phyloP scores from a whole-genome alignment of 1,284 basidiomycete genomes.

The Tremellales sp. region DNA sequence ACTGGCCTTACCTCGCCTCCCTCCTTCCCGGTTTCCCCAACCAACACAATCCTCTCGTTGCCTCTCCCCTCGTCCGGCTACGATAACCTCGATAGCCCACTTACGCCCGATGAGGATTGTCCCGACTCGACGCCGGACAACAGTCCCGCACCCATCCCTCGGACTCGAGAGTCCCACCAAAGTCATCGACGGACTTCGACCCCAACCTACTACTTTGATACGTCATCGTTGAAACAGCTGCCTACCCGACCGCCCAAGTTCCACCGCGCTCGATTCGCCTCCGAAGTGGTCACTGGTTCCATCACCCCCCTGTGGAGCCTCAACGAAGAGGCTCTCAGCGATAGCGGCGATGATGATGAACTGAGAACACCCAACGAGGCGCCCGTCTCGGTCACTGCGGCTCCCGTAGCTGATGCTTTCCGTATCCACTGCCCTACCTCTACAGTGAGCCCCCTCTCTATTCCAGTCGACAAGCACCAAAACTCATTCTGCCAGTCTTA shows the following conservation, averaged over 20 bases:
- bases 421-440: too few species aligned
- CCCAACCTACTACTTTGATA: constrained; percentile 1
- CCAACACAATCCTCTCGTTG: constrained; percentile 8
- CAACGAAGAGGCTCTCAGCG: constrained; percentile 4
- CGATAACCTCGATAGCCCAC: too few species aligned
- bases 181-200: constrained; percentile 4
- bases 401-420: too few species aligned
- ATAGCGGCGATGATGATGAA: constrained; percentile 11
- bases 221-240: neutral
- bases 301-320: constrained; percentile 28
- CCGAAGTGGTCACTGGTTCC: constrained; percentile 13
- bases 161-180: neutral
- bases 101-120: too few species aligned
- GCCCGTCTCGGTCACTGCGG: too few species aligned
- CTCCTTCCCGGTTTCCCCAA: constrained; percentile 6
- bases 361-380: too few species aligned
- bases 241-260: neutral
- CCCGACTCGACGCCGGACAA: too few species aligned
- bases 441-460: too few species aligned
- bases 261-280: constrained; percentile 3
- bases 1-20: constrained; percentile 14
- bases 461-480: too few species aligned
- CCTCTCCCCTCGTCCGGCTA: constrained; percentile 9
- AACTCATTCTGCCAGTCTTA: too few species aligned
- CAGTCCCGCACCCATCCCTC: too few species aligned